These are phyloP conservation scores for Colletotrichum sp. DNA, from an alignment of 2,329 filamentous ascomycete genomes.

Conservation along the genomic window DNA sequence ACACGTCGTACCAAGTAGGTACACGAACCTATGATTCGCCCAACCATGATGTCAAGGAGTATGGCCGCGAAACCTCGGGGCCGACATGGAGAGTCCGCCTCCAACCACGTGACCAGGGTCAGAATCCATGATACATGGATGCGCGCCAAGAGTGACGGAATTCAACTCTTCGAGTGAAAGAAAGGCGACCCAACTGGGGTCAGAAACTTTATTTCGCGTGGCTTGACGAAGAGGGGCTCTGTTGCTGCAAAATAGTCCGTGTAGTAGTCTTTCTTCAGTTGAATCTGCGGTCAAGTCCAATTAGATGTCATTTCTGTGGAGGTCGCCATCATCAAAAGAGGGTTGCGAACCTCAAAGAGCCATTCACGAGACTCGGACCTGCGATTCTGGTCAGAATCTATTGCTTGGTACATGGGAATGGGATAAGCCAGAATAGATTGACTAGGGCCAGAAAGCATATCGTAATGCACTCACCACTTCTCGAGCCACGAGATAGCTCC, in stretches of 20 bases:
- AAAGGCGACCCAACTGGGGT: neutral
- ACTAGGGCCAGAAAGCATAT: neutral
- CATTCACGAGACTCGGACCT: neutral
- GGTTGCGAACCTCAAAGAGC: neutral
- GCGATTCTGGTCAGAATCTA: neutral
- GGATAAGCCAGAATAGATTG: neutral
- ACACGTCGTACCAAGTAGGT: neutral
- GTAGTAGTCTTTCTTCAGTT: neutral
- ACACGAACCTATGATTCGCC: neutral
- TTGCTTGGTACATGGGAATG: neutral
- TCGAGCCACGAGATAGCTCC: constrained; percentile 44
- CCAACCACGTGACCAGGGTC: neutral
- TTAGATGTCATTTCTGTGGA: neutral
- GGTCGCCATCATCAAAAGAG: accelerated
- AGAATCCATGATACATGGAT: neutral
- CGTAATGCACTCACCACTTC: constrained; percentile 36
- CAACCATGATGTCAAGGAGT: neutral
- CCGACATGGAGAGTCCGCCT: neutral
- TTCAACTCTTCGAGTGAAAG: neutral
- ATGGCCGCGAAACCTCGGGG: neutral
- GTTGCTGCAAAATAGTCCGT: neutral
- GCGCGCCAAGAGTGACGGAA: neutral
- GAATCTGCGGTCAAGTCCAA: neutral
- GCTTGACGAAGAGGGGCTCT: neutral
- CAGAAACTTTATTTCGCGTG: neutral